Base-by-base conservation (phyloP, 495 filamentous ascomycete species). In the Elasticomyces elasticus region DNA sequence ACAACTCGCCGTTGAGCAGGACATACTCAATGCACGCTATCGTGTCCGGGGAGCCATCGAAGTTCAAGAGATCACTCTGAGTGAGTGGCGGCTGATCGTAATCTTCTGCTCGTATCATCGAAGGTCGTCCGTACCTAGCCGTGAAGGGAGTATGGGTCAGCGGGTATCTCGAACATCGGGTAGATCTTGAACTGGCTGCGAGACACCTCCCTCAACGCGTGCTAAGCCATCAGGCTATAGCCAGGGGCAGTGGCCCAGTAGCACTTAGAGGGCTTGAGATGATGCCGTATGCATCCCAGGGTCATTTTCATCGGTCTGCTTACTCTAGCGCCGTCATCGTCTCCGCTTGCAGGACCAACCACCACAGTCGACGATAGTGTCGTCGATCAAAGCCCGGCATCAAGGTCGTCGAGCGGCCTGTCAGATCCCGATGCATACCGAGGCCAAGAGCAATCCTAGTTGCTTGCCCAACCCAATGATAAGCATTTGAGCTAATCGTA, bases 371-470 rank as follows among this genome's bases (percentile, higher is more conserved):
- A 30, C 46, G 25, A 17, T 49, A 49, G n/a, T 27, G 19, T 17
- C 46, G 15, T 17, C 46, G 26, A 35, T 49, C 25, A 13, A 31
- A 27, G 7, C 17, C 46, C 3, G 46, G 46, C 46, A 49, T 49
- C 23, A 49, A 13, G 15, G 46, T 17, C 30, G 19, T 20, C 25
- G 26, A 19, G 11, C 25, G 26, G 11, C 25, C 17, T 35, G 46
- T 24, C 46, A 49, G 19, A 31, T 49, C 46, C 9, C 46, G 46
- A 27, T 30, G 46, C 46, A 49, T 49, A 31, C 46, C 46, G 7
- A 35, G 46, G 23, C 25, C 46, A 25, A 49, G 26, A 26, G 46
- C 30, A 49, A 31, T 49, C 4, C 46, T 23, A 2, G 30, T 49
- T 28, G 46, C 30, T 49, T 49, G 30, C 24, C 46, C 46, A 13